Base-by-base conservation (phyloP, 176 grass and related monocot species). In the Avena eriantha region DNA sequence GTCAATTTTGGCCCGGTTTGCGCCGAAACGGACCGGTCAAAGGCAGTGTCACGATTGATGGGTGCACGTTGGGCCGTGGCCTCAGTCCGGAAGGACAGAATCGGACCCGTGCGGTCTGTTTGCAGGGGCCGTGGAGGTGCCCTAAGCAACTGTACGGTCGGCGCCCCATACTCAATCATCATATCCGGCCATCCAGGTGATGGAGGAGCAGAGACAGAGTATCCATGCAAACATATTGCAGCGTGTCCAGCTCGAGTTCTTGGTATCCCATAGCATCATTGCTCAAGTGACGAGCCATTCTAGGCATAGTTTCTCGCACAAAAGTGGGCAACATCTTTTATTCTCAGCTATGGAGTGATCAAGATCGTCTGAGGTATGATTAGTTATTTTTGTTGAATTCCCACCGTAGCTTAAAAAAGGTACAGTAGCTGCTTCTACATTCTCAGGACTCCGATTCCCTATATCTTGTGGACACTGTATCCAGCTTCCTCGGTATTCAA, bases 401-500 rank as follows among this genome's bases (percentile, higher is more conserved):
- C 14, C 21, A 35, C 34, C 17, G 31, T 36, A 73, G 34, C 23
- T 5, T 33, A 66, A 53, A 82, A 74, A 22, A 14, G 39, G 39
- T 39, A 39, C 36, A 5, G 56, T 59, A 76, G 76, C 67, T 80
- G 59, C n/a, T 84, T 85, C 36, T 84, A 43, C 17, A 59, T 69
- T 83, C 24, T 46, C 58, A 12, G 58, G 77, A 90, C 5, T 80
- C 41, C 31, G 73, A 66, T 50, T 65, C 79, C 63, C 80, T 88
- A 99, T 73, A 99, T 93, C 84, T 94, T 99, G 72, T 85, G 80
- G 39, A 87, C 67, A 85, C 85, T 94, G 45, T 88, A 96, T 76
- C 90, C 97, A 49, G 85, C 88, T 48, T 96, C 97, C 87, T 98
- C 90, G 22, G 89, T 84, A 67, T 84, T 90, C 66, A 98, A 85